A percentile compares a stretch with the other conserved stretches of the same genome.
These are phyloP conservation scores for Leccinum ochraceum DNA, from an alignment of 768 basidiomycete genomes.

Conservation along the genomic window DNA sequence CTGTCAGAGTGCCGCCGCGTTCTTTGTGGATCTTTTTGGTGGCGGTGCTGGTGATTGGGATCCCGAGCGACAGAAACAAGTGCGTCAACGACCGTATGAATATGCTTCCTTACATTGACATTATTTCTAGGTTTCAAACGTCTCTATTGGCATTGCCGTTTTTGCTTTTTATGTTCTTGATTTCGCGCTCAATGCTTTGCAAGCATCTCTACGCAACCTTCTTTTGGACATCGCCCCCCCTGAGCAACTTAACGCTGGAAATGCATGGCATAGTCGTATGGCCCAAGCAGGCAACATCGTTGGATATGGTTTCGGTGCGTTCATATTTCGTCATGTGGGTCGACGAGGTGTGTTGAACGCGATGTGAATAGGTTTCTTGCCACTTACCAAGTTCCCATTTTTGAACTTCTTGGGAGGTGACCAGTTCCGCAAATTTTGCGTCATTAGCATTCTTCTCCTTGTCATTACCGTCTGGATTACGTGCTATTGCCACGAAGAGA, in stretches of 20 bases:
- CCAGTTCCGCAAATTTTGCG: constrained; percentile 96
- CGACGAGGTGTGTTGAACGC: constrained; percentile 8
- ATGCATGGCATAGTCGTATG: constrained; percentile 98
- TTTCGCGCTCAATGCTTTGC: constrained; percentile 95
- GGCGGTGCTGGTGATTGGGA: constrained; percentile 88
- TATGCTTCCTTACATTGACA: background rate
- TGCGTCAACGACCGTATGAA: constrained; percentile 32
- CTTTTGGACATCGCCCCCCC: constrained; percentile 89
- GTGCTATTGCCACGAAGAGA: constrained; percentile 82
- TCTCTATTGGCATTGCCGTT: constrained; percentile 84
- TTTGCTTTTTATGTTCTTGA: constrained; percentile 92
- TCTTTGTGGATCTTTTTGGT: constrained; percentile 76
- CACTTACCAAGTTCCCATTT: constrained; percentile 78
- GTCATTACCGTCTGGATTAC: constrained; percentile 85
- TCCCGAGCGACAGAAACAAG: constrained; percentile 63
- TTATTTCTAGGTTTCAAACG: constrained; percentile 54
- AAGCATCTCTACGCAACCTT: constrained; percentile 92
- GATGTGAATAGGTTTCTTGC: constrained; percentile 67
- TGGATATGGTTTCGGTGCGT: constrained; percentile 86
- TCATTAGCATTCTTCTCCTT: constrained; percentile 79
- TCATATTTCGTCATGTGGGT: background rate
- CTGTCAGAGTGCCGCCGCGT: constrained; percentile 67
- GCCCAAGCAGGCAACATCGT: constrained; percentile 96
- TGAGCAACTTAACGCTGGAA: constrained; percentile 87
- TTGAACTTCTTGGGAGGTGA: constrained; percentile 81